Evolutionary conservation across 768 basidiomycete species (phyloP).

Genomic region (Podaxis mareebaensis): DNA sequence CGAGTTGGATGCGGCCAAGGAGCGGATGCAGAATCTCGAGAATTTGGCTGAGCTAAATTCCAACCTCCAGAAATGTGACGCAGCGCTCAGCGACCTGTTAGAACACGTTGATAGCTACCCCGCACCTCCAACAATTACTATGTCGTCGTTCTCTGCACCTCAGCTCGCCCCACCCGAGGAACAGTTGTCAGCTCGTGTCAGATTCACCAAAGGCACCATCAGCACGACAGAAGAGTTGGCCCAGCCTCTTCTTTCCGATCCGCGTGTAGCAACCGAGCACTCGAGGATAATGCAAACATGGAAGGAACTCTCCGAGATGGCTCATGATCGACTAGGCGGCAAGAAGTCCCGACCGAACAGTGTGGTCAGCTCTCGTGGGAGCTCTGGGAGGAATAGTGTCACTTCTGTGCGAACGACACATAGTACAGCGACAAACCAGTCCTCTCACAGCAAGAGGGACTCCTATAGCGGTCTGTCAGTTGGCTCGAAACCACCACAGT

Average conservation of each 20-base stretch:
- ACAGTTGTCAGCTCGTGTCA: slow-evolving; percentile 61
- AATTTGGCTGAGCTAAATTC: slow-evolving; percentile 55
- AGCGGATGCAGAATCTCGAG: slow-evolving; percentile 51
- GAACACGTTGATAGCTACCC: slow-evolving; percentile 89
- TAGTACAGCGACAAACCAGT: slow-evolving; percentile 18
- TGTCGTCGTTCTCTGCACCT: slow-evolving; percentile 48
- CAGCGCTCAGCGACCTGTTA: slow-evolving; percentile 79
- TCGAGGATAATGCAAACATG: slow-evolving; percentile 77
- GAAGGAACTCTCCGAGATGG: slow-evolving; percentile 82
- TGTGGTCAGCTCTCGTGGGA: slow-evolving; percentile 56
- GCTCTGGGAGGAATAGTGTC: slow-evolving; percentile 60
- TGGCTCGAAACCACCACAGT: slow-evolving; percentile 27
- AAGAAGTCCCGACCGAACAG: slow-evolving; percentile 68
- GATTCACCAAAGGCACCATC: slow-evolving; percentile 60
- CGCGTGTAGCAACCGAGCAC: slow-evolving; percentile 59
- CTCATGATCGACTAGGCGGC: slow-evolving; percentile 60
- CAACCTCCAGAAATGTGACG: slow-evolving; percentile 59
- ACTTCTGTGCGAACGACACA: slow-evolving; percentile 35
- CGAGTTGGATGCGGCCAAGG: slow-evolving; percentile 56
- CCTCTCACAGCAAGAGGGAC: slow-evolving; percentile 25
- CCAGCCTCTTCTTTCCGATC: slow-evolving; percentile 52
- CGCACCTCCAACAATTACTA: slow-evolving; percentile 47
- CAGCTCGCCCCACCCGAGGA: slow-evolving; percentile 58
- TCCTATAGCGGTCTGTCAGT: slow-evolving; percentile 33
- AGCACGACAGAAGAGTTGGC: slow-evolving; percentile 45